Base-by-base conservation (phyloP, 75 land plant genomes). In the Pseudotsuga menziesii region DNA sequence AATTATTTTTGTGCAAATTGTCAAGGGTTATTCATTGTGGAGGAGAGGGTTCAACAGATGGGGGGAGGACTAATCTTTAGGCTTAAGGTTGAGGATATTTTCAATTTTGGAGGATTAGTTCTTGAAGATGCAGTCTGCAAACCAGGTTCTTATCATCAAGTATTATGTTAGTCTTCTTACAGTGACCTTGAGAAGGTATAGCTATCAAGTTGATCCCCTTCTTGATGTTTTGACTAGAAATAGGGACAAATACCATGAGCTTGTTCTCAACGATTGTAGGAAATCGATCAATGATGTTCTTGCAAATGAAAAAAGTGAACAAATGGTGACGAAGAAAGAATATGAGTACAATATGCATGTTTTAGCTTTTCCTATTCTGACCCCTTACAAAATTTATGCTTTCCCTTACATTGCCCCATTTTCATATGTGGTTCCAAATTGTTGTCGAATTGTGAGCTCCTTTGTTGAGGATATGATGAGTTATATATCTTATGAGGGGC, bases 391-490 rank as follows among this genome's bases (percentile, higher is more conserved):
- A 66, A 91, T 93, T 88, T 97, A 97, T 25, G 93, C 90, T 35
- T 94, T 96, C 72, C 99, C 99, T 14, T 96, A 88, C 78, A 69
- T 94, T 66, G 99, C 99, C 39, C 94, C 99, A n/a, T 96, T 96
- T 81, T 96, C 99, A 29, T 87, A 90, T 56, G 87, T 88, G 61
- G 94, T 96, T 5, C 99, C 97, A 20, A 94, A 96, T 73, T 71
- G 75, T 23, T 96, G 99, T 44, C 89, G 93, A 9, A 82, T 92
- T 57, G 91, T 93, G 44, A 82, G 92, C 25, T 88, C 97, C 14
- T 96, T 93, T 76, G 92, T 92, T 15, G 92, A 90, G 72, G 94
- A 88, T 71, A 94, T 93, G 8, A 91, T 96, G 35, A 89, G 87
- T 75, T 96, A 91, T 78, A 82, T 94, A 75, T 87, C 99, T 12